These are phyloP conservation scores for Chlorella variabilis DNA, from an alignment of 163 green algal genomes.

Conservation along the genomic window DNA sequence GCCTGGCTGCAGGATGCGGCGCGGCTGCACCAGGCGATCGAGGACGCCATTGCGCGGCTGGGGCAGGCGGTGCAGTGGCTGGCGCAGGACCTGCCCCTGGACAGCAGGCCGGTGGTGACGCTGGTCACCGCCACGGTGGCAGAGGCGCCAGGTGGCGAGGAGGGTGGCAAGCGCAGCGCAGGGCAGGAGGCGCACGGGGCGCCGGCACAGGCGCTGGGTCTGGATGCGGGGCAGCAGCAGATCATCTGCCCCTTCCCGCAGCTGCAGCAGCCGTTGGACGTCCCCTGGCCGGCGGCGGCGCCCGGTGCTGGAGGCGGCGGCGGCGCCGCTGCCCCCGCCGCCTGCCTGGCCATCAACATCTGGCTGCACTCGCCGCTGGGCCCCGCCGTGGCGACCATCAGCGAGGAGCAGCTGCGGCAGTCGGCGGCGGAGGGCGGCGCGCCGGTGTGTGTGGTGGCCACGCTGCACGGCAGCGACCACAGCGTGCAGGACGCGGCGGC, in stretches of 20 bases:
- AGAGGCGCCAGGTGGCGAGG: too few species aligned
- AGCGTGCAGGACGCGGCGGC: background rate
- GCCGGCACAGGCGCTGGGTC: background rate
- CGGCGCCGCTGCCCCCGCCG: too few species aligned
- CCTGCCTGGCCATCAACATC: background rate
- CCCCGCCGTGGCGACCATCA: slow-evolving; percentile 24
- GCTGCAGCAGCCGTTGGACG: slow-evolving; percentile 26
- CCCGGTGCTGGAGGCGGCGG: background rate
- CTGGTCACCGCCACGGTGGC: slow-evolving; percentile 8
- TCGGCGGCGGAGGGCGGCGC: slow-evolving; percentile 7
- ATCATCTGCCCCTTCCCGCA: slow-evolving; percentile 20
- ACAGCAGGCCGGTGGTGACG: slow-evolving; percentile 1
- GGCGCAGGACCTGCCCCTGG: slow-evolving; percentile 19
- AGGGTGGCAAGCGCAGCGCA: background rate
- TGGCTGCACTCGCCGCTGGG: slow-evolving; percentile 32
- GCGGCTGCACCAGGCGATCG: background rate
- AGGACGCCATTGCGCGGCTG: slow-evolving; percentile 13
- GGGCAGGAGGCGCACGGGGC: background rate
- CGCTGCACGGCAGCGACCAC: background rate
- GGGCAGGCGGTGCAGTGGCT: slow-evolving; percentile 20
- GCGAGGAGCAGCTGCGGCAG: slow-evolving; percentile 17
- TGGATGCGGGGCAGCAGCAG: background rate
- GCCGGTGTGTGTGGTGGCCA: background rate
- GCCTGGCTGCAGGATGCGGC: slow-evolving; percentile 26
- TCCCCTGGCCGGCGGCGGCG: background rate